phyloP scores from a whole-genome alignment of 306 rosid species.

The Delonix regia region DNA sequence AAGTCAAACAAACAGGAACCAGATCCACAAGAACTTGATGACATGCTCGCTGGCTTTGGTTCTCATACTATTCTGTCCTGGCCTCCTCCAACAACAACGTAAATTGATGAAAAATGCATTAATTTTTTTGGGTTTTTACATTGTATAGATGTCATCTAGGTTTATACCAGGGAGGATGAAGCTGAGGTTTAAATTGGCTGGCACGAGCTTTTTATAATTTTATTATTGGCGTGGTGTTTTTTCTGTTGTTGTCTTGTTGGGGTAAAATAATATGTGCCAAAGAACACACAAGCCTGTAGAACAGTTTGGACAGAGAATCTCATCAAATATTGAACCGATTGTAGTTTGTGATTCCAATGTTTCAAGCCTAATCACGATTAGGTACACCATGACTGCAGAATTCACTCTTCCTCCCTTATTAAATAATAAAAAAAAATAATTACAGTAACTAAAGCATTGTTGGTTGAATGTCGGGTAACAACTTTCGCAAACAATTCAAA shows the following conservation, averaged over 20 bases:
- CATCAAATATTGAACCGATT: not conserved
- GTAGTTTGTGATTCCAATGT: not conserved
- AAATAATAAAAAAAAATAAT: not conserved
- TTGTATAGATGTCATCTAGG: not conserved
- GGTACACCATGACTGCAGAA: not conserved
- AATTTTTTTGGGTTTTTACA: not conserved
- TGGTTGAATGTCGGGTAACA: not conserved
- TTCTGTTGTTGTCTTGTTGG: too few species aligned
- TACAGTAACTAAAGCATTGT: not conserved
- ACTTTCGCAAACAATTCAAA: not conserved
- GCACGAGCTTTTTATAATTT: not conserved
- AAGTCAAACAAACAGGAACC: not conserved
- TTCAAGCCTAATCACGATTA: not conserved
- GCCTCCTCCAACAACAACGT: slow-evolving; percentile 2
- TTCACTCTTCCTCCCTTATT: not conserved
- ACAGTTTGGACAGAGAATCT: not conserved
- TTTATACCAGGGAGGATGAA: not conserved
- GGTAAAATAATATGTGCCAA: too few species aligned
- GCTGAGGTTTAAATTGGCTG: not conserved
- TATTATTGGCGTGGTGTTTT: too few species aligned
- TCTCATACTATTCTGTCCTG: not conserved
- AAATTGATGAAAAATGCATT: not conserved
- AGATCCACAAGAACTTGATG: not conserved
- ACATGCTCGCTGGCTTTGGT: not conserved
- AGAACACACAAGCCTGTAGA: too few species aligned